Evolutionary conservation across 1,284 basidiomycete species (phyloP), one percentile per base, ranked within the genome.

Genomic region (Agaricales sp.): DNA sequence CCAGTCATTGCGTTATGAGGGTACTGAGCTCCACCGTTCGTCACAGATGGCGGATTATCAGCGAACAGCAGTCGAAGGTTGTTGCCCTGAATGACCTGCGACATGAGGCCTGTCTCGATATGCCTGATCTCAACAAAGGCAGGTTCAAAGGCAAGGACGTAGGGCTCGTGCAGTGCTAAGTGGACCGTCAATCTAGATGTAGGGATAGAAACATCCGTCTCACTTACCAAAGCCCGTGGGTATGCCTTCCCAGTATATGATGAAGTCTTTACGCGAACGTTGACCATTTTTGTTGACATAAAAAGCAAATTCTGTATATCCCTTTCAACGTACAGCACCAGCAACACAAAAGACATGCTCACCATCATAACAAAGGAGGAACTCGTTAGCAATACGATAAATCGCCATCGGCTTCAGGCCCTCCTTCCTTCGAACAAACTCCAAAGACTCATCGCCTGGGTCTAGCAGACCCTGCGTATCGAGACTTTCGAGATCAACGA

Each of bases 231-330:
- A 99, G 21, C 87, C 84, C 1, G 90, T 90, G 1, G 96, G 96
- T 43, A 77, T 76, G 2, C 96, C 96, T 67, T 99, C 94, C 96
- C 96, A 99, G 58, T 92, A 78, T 20, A 99, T 87, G 74, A 95
- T 91, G 76, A 96, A 98, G 53, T 91, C 84, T 56, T 80, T 85
- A 49, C 92, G 75, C 44, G 93, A 90, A 50, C 93, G 76, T 76
- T 92, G 91, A 11, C 96, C 96, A 57, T 86, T 95, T 72, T 92
- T 93, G 68, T 98, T 96, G 59, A 99, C 92, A 67, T 97, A 99
- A 64, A 99, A 98, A 0, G 96, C 95, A 63, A 97, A 98, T 68
- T 98, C 95, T 93, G 61, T 44, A 47, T 16, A 44, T 26, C 54
- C 26, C 3, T 46, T 35, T 44, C 50, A 48, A n/a, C 23, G 51